Base-by-base conservation (phyloP, 768 basidiomycete genomes). In the Mycena kentingensis region DNA sequence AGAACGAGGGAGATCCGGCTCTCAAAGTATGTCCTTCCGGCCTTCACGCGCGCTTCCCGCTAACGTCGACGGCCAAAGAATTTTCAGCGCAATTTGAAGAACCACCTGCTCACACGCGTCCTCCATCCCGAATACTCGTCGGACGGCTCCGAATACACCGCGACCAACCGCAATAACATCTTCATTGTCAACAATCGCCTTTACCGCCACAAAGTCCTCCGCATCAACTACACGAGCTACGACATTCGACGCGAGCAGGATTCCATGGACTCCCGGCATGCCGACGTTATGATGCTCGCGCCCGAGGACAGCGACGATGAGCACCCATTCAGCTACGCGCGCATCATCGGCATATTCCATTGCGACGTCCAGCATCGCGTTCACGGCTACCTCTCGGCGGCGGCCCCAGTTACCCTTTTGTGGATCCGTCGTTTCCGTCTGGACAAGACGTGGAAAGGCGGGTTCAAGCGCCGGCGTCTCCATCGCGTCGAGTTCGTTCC, bases 161-260 rank as follows among this genome's bases (percentile, higher is more conserved):
- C 13, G 0, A 41, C 10, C 5, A 45, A 61, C 8, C 19, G 36
- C 6, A n/a, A 24, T 3, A 46, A 43, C 7, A 29, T 59, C 22
- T 10, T 8, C 10, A 42, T 60, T 28, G 46, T 27, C 4, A 38
- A 51, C 27, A 61, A 55, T 51, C 52, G n/a, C 35, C 49, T 67
- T 26, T 71, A 57, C 31, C 22, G 4, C 10, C 66, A 68, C 51
- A 63, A 63, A 29, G 52, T 61, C 11, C 16, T 73, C 4, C 63
- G 66, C 0, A 37, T 75, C 25, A 70, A 72, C 56, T 73, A 72
- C 48, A 74, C 72, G 0, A 69, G 69, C 2, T 76, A 75, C 57
- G 69, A 75, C 51, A 46, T 71, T 26, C 65, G 64, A 5, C 63
- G 67, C 0, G 54, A 56, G 4, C 70, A 75, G 51, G 73, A 77